A percentile compares a stretch with the other conserved stretches of the same genome.
phyloP scores from a whole-genome alignment of 2,329 filamentous ascomycete species.

The Aaosphaeria arxii region DNA sequence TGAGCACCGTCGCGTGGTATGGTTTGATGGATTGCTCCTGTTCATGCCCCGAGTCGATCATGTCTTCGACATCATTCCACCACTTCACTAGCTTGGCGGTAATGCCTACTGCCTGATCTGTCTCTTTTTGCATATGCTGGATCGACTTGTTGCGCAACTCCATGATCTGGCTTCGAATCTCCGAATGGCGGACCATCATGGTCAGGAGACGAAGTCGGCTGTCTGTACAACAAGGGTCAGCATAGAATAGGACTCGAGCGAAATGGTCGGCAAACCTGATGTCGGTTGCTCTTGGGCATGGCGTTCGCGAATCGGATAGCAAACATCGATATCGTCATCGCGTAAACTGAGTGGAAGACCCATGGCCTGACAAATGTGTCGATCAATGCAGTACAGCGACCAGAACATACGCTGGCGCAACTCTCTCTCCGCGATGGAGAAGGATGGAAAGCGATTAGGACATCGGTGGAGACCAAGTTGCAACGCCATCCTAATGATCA shows the following conservation, averaged over 20 bases:
- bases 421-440: conserved; percentile 45
- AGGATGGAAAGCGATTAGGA: conserved; percentile 51
- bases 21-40: conserved; percentile 12
- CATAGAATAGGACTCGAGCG: not conserved
- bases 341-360: conserved; percentile 55
- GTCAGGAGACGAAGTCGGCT: conserved; percentile 14
- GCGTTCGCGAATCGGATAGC: conserved; percentile 49
- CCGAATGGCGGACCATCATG: conserved; percentile 47
- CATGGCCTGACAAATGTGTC: conserved; percentile 56
- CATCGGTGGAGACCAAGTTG: conserved; percentile 60
- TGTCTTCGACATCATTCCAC: conserved; percentile 54
- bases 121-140: conserved; percentile 43
- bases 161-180: conserved; percentile 50
- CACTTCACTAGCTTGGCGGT: conserved; percentile 51
- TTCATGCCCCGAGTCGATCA: conserved; percentile 38
- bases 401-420: conserved; percentile 56
- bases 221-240: conserved; percentile 1
- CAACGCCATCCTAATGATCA: conserved; percentile 55
- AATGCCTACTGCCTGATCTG: conserved; percentile 44
- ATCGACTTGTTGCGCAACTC: conserved; percentile 54
- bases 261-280: not conserved
- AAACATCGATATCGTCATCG: conserved; percentile 59
- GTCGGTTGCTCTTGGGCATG: conserved; percentile 25
- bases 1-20: conserved; percentile 44
- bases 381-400: conserved; percentile 56